Conservation (phyloP, 352 stramenopile species). For the Phytopythium mirpurense region DNA sequence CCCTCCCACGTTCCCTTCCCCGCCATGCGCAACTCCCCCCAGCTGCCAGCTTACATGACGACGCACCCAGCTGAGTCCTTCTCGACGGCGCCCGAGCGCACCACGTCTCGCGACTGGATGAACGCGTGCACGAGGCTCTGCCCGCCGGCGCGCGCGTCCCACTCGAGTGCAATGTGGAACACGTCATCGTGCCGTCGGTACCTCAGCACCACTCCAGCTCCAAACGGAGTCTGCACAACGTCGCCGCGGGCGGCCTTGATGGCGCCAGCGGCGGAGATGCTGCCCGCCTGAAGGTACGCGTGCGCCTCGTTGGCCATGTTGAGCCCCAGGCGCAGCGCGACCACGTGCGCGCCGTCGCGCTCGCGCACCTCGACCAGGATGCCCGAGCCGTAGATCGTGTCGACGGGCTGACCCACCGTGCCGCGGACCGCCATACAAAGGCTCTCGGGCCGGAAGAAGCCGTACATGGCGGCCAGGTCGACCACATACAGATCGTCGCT, state of each 20-base stretch:
- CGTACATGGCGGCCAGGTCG: conserved; percentile 32
- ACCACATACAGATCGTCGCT: conserved; percentile 57
- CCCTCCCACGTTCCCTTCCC: background rate
- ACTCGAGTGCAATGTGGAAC: conserved; percentile 70
- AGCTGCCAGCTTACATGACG: conserved; percentile 59
- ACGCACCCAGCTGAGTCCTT: conserved; percentile 53
- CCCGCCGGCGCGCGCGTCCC: conserved; percentile 31
- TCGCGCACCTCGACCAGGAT: conserved; percentile 52
- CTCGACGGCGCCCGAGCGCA: conserved; percentile 47
- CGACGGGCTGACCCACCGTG: conserved; percentile 51
- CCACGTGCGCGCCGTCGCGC: conserved; percentile 64
- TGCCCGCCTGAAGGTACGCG: conserved; percentile 55
- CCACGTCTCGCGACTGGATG: conserved; percentile 49
- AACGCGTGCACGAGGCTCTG: conserved; percentile 55
- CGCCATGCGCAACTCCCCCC: too few species aligned
- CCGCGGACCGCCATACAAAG: conserved; percentile 39
- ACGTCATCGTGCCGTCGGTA: conserved; percentile 56
- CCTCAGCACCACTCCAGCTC: conserved; percentile 60
- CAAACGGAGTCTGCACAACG: conserved; percentile 74
- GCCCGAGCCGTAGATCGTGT: conserved; percentile 65
- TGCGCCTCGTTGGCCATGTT: conserved; percentile 38
- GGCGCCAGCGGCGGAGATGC: conserved; percentile 31
- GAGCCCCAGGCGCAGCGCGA: conserved; percentile 51
- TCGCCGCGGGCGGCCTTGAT: conserved; percentile 74
- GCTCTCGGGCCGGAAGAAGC: conserved; percentile 38